Conservation (phyloP, 2,329 filamentous ascomycete species). For the Talaromyces sp. region DNA sequence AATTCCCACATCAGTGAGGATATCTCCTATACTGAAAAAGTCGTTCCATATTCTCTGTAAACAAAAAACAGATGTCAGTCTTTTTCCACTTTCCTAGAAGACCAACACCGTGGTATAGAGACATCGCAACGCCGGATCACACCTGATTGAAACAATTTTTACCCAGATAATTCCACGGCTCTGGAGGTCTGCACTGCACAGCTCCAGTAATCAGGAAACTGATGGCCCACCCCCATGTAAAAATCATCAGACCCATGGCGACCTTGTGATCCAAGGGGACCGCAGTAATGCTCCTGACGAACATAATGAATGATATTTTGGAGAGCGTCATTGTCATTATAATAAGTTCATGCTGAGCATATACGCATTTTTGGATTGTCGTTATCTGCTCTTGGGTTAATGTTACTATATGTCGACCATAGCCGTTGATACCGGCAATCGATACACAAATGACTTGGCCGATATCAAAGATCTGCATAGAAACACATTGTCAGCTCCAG, state of each 20-base stretch:
- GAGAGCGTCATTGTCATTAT: slow-evolving; percentile 24
- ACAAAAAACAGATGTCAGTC: neutral
- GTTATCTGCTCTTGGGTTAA: slow-evolving; percentile 16
- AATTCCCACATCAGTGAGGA: slow-evolving; percentile 26
- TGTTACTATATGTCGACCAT: slow-evolving; percentile 22
- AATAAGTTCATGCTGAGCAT: slow-evolving; percentile 25
- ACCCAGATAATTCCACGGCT: slow-evolving; percentile 24
- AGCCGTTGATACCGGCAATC: slow-evolving; percentile 23
- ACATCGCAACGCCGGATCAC: neutral
- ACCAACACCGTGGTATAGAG: neutral
- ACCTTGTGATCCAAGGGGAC: slow-evolving; percentile 21
- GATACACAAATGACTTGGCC: slow-evolving; percentile 25
- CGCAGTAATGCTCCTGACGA: slow-evolving; percentile 25
- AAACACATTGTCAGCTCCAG: neutral
- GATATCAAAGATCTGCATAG: slow-evolving; percentile 15
- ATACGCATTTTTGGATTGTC: slow-evolving; percentile 25
- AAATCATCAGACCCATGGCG: slow-evolving; percentile 18
- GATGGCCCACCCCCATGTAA: slow-evolving; percentile 21
- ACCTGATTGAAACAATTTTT: slow-evolving; percentile 25
- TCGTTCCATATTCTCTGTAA: slow-evolving; percentile 25
- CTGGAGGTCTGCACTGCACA: slow-evolving; percentile 22
- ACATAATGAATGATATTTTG: slow-evolving; percentile 26
- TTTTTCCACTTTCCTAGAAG: neutral
- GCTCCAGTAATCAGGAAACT: slow-evolving; percentile 19
- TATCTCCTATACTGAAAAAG: slow-evolving; percentile 26